Base-by-base conservation (phyloP, 371 early-diverging fungal genomes). In the Syncephalastrum contaminatum region DNA sequence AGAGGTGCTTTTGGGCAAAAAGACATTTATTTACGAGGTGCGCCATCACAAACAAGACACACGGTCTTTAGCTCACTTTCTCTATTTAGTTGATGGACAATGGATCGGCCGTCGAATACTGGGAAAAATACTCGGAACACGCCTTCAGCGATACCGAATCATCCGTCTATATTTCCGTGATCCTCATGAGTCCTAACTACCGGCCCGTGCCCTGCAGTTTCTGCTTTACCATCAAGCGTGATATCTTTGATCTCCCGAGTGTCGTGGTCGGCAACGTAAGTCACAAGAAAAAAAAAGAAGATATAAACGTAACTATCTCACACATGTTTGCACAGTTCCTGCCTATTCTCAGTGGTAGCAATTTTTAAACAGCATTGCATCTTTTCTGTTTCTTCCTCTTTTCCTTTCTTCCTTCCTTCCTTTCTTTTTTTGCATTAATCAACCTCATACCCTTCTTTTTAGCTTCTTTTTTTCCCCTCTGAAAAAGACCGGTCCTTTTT, bases 231-330 rank as follows among this genome's bases (percentile, higher is more conserved):
- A 88, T 93, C 72, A 89, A 89, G 67, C 71, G 90, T 42, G 92
- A 92, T 66, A 86, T 91, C 49, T 91, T 93, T 82, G 92, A 91
- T 66, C 82, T 91, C n/a, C 93, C 93, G 2, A 67, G 90, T 58
- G 88, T 83, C 44, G 82, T 89, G 55, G 82, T 89, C 15, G 89
- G 89, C 50, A 87, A 88, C 57, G 64, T 64, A 64, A 59, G 60
- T 59, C 1, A 10, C 4, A 16, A 22, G 13, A 24, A 14, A 10
- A 22, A 18, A 30, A 6, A 30, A 10, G 36, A 2, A 30, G 10
- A 8, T 13, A 52, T 42, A n/a, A n/a, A n/a, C n/a, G 3, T 43
- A 8, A 15, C 13, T 15, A 4, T 22, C 21, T 43, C 24, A 25
- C 10, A n/a, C 22, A 18, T 30, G 18, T 14, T 15, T 10, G 18